Base-by-base conservation (phyloP, 2,329 filamentous ascomycete species). In the Bipolaris zeicola region DNA sequence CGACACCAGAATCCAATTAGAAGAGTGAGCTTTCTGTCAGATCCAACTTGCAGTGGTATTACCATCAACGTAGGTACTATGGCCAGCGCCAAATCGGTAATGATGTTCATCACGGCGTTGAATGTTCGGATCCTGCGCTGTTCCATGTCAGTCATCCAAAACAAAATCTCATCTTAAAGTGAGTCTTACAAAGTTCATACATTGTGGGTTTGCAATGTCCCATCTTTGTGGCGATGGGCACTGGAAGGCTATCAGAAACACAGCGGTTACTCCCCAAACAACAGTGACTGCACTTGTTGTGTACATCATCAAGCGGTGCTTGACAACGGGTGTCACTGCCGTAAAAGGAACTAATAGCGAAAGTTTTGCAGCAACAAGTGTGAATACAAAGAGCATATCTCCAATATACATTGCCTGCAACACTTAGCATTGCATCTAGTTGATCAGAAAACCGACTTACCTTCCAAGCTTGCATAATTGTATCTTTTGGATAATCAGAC, bases 241-340 rank as follows among this genome's bases (percentile, higher is more conserved):
- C 5, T 57, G 55, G 39, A 57, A 53, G n/a, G 38, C 50, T 18
- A 57, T 53, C 5, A 53, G 50, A 6, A 57, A 14, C 0, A 57
- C 16, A 0, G 38, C 55, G 5, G 33, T 57, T 1, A 53, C 2
- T 3, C 57, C 43, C 52, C 53, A 56, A 2, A 56, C n/a, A 16
- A 57, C 1, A 20, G 49, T 57, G 31, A 52, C 1, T 16, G 34
- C 8, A 7, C 46, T 41, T 2, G 46, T 48, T 5, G 18, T 36
- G 2, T 6, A 10, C 39, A 55, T 39, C 24, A 50, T 55, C 11
- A 16, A 44, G 6, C 4, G n/a, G 2, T 55, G 46, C 28, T 7
- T 44, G 5, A 11, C 39, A 5, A 44, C 5, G 1, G 52, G 46
- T 4, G 46, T 51, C 2, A 38, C 31, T 10, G 13, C 18, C 0